Evolutionary conservation across 495 filamentous ascomycete species (phyloP).

Genomic region (Lepraria neglecta): DNA sequence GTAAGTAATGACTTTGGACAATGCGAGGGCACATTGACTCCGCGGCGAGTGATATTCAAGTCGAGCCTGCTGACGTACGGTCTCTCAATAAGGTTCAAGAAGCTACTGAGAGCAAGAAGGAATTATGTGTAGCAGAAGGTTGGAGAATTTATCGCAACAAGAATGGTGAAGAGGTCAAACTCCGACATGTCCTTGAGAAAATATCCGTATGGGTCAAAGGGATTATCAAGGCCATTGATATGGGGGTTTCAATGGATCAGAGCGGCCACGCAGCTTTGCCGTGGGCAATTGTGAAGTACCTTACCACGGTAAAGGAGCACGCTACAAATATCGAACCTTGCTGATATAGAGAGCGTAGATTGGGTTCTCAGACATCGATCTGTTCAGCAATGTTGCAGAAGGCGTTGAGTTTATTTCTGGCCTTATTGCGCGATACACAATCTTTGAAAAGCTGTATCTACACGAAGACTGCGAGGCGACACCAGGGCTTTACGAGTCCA

Average conservation of each 20-base stretch:
- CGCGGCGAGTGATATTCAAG: no score
- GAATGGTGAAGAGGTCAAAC: slow-evolving; percentile 14
- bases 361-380: no score
- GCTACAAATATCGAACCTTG: no score
- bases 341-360: no score
- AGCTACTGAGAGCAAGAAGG: no score
- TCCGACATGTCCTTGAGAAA: slow-evolving; percentile 12
- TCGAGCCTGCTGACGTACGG: no score
- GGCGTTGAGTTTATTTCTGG: background rate
- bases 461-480: background rate
- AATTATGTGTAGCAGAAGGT: no score
- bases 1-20: no score
- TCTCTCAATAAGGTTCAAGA: no score
- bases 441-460: slow-evolving; percentile 4
- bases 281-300: slow-evolving; percentile 9
- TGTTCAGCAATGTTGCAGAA: background rate
- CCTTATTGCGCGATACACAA: background rate
- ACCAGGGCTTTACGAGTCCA: background rate
- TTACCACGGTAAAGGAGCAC: no score
- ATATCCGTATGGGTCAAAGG: slow-evolving; percentile 3
- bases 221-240: slow-evolving; percentile 6
- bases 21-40: no score
- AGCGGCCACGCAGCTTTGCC: slow-evolving; percentile 11
- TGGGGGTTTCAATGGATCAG: background rate
- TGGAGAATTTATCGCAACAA: no score